phyloP scores from a whole-genome alignment of 192 early-diverging fungal species.

The Coemansia sp. region DNA sequence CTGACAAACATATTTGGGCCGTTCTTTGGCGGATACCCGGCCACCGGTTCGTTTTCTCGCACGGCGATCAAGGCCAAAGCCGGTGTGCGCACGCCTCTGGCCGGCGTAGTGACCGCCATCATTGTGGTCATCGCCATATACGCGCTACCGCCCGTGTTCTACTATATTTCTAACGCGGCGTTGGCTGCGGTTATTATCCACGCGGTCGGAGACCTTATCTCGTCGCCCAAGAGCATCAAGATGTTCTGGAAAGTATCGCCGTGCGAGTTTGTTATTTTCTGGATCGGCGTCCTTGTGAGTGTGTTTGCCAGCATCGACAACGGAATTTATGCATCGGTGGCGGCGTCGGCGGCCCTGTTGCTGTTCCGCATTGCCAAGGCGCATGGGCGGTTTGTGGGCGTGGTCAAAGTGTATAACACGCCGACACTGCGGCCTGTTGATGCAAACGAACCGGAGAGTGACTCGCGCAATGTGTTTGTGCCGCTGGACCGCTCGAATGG shows the following conservation, averaged over 20 bases:
- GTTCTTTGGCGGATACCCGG: conserved; percentile 84
- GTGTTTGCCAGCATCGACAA: conserved; percentile 64
- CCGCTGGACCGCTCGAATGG: conserved; percentile 60
- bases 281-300: conserved; percentile 55
- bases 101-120: conserved; percentile 72
- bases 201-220: conserved; percentile 80
- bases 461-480: conserved; percentile 61
- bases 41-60: conserved; percentile 92
- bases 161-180: conserved; percentile 78
- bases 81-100: conserved; percentile 79
- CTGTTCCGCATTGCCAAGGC: conserved; percentile 72
- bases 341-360: conserved; percentile 66
- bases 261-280: conserved; percentile 49
- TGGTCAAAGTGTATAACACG: conserved; percentile 35
- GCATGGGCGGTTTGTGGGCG: conserved; percentile 46
- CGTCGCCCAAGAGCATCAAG: conserved; percentile 58
- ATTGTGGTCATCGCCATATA: conserved; percentile 83
- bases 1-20: conserved; percentile 81
- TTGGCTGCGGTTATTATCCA: conserved; percentile 84
- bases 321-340: conserved; percentile 78
- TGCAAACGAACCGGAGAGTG: background rate
- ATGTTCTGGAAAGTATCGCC: conserved; percentile 67
- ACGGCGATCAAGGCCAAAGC: conserved; percentile 89
- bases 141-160: conserved; percentile 79
- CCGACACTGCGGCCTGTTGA: background rate